Evolutionary conservation across 1,284 basidiomycete species (phyloP), one percentile per base, ranked within the genome.

Genomic region (Cerioporus squamosus): DNA sequence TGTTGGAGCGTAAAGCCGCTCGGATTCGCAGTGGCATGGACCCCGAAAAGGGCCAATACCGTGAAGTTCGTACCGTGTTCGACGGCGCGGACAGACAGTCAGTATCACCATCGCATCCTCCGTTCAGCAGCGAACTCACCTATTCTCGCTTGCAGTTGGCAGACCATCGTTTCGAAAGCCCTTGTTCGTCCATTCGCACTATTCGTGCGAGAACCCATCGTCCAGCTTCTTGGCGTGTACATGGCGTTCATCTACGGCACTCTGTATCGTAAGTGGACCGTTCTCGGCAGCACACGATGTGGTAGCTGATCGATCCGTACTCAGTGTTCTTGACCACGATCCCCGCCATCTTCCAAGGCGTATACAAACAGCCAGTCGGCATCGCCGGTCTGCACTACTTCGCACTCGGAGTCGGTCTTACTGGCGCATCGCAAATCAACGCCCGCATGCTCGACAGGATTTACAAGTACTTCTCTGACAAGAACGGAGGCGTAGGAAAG

Each of bases 351-450:
- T 93, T 86, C 64, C 72, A 77, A 50, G 74, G 73, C 2, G 68
- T 77, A 0, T 90, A 90, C 62, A 65, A 72, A 24, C 68, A 87
- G 71, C 59, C 68, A 2, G 68, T 79, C 42, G 81, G 84, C 47
- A 87, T 90, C 48, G 80, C 85, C 0, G 88, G 82, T 0, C 70
- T 85, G 18, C 75, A 86, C 66, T 91, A 90, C 65, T 77, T 91
- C 56, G 81, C 88, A 1, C 77, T 90, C 2, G 87, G 85, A 2
- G 53, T 85, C 2, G 87, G 87, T 8, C 72, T 87, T 3, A 73
- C 75, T 0, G 63, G 75, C 3, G 78, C 79, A 1, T 81, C 86
- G 0, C 88, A 91, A 65, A 57, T 83, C 20, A 88, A 87, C 51
- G 87, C 87, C 0, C 75, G 81, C 2, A 65, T 77, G 4, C 75